Conservation (phyloP, 2,329 filamentous ascomycete genomes). For the Clonostachys rhizophaga region DNA sequence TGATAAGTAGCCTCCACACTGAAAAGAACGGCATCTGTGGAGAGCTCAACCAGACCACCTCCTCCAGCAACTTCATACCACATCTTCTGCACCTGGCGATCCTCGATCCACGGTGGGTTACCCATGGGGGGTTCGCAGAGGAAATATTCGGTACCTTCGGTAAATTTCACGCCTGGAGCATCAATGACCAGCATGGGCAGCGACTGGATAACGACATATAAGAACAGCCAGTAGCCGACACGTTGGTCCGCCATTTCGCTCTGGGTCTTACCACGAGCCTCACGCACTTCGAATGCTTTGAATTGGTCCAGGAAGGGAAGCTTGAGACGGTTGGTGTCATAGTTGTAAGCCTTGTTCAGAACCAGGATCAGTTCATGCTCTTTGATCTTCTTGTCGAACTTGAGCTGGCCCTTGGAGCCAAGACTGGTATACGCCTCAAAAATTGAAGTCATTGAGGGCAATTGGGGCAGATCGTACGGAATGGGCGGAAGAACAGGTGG, state of each 20-base stretch:
- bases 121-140: constrained; percentile 71
- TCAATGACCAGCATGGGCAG: constrained; percentile 76
- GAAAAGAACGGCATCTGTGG: constrained; percentile 55
- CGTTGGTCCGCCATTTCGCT: constrained; percentile 68
- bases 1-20: constrained; percentile 58
- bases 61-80: constrained; percentile 73
- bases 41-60: constrained; percentile 51
- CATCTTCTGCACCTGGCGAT: constrained; percentile 57
- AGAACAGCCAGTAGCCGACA: constrained; percentile 75
- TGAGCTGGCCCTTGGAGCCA: constrained; percentile 69
- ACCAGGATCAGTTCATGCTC: constrained; percentile 73
- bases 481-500: constrained; percentile 88
- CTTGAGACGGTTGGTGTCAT: constrained; percentile 55
- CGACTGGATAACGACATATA: constrained; percentile 73
- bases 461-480: constrained; percentile 79
- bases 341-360: constrained; percentile 77
- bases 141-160: constrained; percentile 76
- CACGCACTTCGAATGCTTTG: constrained; percentile 65
- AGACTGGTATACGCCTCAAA: constrained; percentile 60
- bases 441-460: constrained; percentile 66
- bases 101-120: constrained; percentile 69
- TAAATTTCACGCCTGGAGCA: constrained; percentile 63
- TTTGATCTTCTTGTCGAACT: constrained; percentile 68
- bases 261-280: constrained; percentile 58
- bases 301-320: constrained; percentile 66